These are phyloP conservation scores for Paramecium pentaurelia DNA, from an alignment of 73 alveolate genomes.

Conservation along the genomic window DNA sequence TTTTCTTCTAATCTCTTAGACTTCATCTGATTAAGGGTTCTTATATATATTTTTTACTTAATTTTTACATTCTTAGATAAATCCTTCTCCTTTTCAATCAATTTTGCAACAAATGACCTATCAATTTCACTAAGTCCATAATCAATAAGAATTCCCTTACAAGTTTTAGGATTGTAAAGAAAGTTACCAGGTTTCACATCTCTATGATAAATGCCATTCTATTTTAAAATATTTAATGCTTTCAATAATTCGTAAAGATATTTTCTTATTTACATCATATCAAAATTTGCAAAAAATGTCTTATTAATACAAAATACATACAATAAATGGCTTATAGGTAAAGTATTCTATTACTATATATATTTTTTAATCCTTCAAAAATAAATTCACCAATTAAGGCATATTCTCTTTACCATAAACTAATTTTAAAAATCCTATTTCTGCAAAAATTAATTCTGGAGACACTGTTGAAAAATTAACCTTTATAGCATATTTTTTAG, in stretches of 20 bases:
- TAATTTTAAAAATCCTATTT: slow-evolving; percentile 57
- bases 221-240: slow-evolving; percentile 74
- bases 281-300: slow-evolving; percentile 67
- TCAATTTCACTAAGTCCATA: slow-evolving; percentile 93
- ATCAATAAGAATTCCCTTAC: slow-evolving; percentile 87
- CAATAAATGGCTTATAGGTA: slow-evolving; percentile 52
- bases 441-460: slow-evolving; percentile 60
- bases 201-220: slow-evolving; percentile 90
- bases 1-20: slow-evolving; percentile 58
- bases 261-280: slow-evolving; percentile 64
- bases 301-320: neutral
- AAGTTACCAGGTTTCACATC: slow-evolving; percentile 95
- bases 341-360: slow-evolving; percentile 58
- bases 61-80: slow-evolving; percentile 73
- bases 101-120: slow-evolving; percentile 67
- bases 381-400: slow-evolving; percentile 55
- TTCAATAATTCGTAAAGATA: slow-evolving; percentile 82
- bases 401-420: slow-evolving; percentile 38
- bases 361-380: slow-evolving; percentile 50
- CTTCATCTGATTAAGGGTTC: slow-evolving; percentile 53
- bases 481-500: slow-evolving; percentile 58
- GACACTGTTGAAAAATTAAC: slow-evolving; percentile 57
- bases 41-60: neutral
- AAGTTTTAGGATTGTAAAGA: slow-evolving; percentile 81
- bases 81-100: slow-evolving; percentile 75